Evolutionary conservation across 768 basidiomycete genomes (phyloP), one percentile per base, ranked within the genome.

Genomic region (Amyloporia xantha): DNA sequence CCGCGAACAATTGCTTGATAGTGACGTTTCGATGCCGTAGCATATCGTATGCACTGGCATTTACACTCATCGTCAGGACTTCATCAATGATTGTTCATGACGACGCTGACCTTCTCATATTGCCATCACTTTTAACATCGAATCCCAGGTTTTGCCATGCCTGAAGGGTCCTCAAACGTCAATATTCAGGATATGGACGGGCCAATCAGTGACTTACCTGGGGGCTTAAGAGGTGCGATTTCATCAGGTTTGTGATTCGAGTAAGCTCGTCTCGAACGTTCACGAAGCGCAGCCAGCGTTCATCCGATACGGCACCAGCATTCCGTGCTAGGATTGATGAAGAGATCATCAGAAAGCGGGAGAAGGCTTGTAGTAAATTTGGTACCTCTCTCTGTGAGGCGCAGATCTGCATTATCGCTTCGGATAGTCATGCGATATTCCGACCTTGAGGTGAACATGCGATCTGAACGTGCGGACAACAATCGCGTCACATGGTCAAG

Each of bases 391-490:
- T 78, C 77, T 0, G 92, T 94, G 50, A 95, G 67, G 40, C 92
- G 75, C 44, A 82, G 41, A 66, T 95, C 92, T 2, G 92, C 92
- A 54, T 95, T 95, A 65, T 95, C 92, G 44, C 86, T 84, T 44
- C 92, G 74, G 37, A 94, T 76, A 0, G 83, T 83, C 80, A 95
- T 84, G 20, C 92, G 81, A 61, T 91, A 95, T 59, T 95, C 92
- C 13, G 87, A 90, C 30, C 92, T 76, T 13, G 87, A 86, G 0
- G 92, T 94, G 64, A 95, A 94, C 89, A 94, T 93, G 23, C 91
- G 86, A 57, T 94, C 90, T 92, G 58, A 37, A 36, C 4, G 19
- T 40, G 19, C 10, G 13, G 10, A 26, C 41, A 6, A 44, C 38
- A 23, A n/a, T n/a, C 26, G 43, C 12, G 13, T 4, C 15, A 26